phyloP scores from a whole-genome alignment of 106 monocot genomes.

The Phalaenopsis equestris region DNA sequence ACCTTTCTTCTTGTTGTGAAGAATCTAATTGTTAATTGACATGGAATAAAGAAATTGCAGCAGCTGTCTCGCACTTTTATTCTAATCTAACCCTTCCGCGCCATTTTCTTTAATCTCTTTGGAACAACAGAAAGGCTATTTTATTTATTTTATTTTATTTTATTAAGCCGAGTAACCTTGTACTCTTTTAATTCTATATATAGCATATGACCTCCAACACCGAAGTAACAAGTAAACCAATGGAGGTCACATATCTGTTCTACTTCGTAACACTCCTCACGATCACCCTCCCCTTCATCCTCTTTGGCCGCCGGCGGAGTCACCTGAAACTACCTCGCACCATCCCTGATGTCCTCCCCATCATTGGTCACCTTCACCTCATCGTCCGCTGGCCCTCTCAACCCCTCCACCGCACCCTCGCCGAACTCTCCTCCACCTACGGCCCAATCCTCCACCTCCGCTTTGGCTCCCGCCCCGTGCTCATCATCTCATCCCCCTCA shows the following conservation, averaged over 20 bases:
- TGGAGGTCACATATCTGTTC: neutral
- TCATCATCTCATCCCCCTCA: neutral
- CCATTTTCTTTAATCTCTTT: too few relatives aligned
- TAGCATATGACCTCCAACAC: neutral
- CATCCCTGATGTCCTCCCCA: neutral
- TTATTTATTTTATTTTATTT: too few relatives aligned
- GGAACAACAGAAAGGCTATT: too few relatives aligned
- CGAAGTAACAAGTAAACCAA: neutral
- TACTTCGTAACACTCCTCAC: neutral
- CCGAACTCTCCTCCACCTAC: constrained; percentile 6
- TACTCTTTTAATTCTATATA: too few relatives aligned
- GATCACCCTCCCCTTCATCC: neutral
- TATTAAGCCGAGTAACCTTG: too few relatives aligned
- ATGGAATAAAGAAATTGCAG: too few relatives aligned
- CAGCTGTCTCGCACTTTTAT: too few relatives aligned
- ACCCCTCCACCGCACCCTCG: constrained; percentile 16
- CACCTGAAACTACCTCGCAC: neutral
- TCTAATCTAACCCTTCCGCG: too few relatives aligned
- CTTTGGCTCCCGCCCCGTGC: neutral
- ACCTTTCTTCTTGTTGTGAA: too few relatives aligned
- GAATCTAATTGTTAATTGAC: too few relatives aligned
- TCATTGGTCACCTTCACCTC: constrained; percentile 12
- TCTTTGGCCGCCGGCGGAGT: neutral
- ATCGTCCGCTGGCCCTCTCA: neutral
- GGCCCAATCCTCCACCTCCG: neutral